phyloP scores from a whole-genome alignment of 225 moss, liverwort and hornwort genomes.

The Rhytidiadelphus loreus region DNA sequence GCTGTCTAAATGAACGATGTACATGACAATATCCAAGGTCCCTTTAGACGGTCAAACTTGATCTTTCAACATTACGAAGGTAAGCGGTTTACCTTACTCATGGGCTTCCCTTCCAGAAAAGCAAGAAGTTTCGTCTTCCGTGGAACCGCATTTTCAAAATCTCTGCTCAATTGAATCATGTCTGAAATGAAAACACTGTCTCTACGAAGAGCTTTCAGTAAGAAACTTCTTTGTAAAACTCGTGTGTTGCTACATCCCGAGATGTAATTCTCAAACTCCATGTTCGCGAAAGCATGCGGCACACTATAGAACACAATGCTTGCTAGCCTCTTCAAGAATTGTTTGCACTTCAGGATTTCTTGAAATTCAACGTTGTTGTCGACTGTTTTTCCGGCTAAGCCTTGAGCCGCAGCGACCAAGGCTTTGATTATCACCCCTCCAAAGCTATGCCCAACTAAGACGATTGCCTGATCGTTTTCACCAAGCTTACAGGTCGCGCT shows the following conservation, averaged over 20 bases:
- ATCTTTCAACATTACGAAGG: too few relatives aligned
- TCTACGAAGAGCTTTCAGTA: background rate
- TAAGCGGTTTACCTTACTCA: background rate
- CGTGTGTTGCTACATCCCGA: background rate
- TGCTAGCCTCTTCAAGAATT: background rate
- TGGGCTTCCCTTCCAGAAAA: background rate
- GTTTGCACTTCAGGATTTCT: background rate
- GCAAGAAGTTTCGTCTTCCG: background rate
- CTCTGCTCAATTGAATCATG: background rate
- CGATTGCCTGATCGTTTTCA: background rate
- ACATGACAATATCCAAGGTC: background rate
- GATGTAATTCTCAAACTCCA: background rate
- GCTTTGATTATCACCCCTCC: slow-evolving; percentile 14
- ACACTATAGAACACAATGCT: slow-evolving; percentile 3
- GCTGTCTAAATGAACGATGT: background rate
- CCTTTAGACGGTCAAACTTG: background rate
- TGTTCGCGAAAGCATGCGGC: background rate
- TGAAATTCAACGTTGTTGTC: background rate
- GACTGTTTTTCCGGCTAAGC: background rate
- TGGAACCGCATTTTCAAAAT: background rate
- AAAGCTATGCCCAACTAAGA: slow-evolving; percentile 16
- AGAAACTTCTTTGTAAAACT: background rate
- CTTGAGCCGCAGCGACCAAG: background rate
- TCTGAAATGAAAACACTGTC: background rate
- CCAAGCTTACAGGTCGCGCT: background rate